Conservation (phyloP, 2,329 filamentous ascomycete genomes). For the Xylariales sp. region DNA sequence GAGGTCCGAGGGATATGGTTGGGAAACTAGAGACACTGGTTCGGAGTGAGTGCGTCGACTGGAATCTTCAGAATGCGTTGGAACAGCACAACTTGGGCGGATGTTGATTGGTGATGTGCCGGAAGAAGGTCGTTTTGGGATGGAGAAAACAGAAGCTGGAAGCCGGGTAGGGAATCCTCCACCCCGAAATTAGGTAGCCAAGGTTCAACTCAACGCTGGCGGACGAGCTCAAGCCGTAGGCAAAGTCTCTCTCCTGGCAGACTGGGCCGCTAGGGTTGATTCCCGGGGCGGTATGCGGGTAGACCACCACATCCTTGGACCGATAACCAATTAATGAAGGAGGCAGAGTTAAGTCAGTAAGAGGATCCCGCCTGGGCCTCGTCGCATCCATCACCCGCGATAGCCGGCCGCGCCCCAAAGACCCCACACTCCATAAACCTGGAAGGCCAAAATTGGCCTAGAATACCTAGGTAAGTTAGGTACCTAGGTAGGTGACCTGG, state of each 20-base stretch:
- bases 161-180: neutral
- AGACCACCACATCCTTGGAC: slow-evolving; percentile 9
- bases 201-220: neutral
- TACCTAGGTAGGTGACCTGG: too few species aligned
- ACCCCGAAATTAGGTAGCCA: neutral
- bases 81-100: too few species aligned
- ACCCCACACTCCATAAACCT: neutral
- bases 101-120: too few species aligned
- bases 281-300: slow-evolving; percentile 9
- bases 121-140: too few species aligned
- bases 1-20: neutral
- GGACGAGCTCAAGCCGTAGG: slow-evolving; percentile 6
- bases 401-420: neutral
- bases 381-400: neutral
- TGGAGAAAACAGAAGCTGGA: slow-evolving; percentile 2
- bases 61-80: too few species aligned
- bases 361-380: neutral
- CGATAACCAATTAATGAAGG: slow-evolving; percentile 5
- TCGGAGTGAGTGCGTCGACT: too few species aligned
- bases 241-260: neutral
- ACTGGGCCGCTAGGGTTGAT: slow-evolving; percentile 8
- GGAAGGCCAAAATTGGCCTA: too few species aligned
- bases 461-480: too few species aligned
- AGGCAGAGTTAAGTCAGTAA: neutral
- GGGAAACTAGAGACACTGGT: too few species aligned